Conservation (phyloP, 495 filamentous ascomycete genomes). For the Hypoxylon cercidicola region DNA sequence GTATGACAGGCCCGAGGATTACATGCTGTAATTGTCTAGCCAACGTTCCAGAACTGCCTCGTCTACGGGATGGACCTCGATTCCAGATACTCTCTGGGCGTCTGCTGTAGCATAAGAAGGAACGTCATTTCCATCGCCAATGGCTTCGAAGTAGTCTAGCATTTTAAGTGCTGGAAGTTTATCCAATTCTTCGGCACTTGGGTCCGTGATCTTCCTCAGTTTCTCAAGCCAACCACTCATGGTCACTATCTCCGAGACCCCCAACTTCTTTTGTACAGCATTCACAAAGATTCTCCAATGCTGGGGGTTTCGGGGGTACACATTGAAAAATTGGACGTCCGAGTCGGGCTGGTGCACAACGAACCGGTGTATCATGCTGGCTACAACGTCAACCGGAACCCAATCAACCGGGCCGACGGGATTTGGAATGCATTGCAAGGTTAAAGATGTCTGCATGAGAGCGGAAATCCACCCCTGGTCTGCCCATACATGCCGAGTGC, state of each 20-base stretch:
- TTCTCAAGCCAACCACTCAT: slow-evolving; percentile 2
- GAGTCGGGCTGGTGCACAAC: slow-evolving; percentile 7
- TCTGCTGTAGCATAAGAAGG: slow-evolving; percentile 5
- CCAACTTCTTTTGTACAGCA: slow-evolving; percentile 1
- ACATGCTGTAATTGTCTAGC: slow-evolving; percentile 3
- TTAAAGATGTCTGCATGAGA: slow-evolving; percentile 21
- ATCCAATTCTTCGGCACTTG: background rate
- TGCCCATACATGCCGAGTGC: slow-evolving; percentile 13
- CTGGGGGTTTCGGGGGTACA: slow-evolving; percentile 2
- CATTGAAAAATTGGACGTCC: slow-evolving; percentile 7
- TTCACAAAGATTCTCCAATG: slow-evolving; percentile 4
- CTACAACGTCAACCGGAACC: slow-evolving; percentile 44
- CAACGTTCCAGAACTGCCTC: slow-evolving; percentile 5
- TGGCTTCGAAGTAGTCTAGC: slow-evolving; percentile 7
- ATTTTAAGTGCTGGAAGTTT: slow-evolving; percentile 6
- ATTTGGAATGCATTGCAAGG: slow-evolving; percentile 29
- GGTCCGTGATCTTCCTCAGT: slow-evolving; percentile 7
- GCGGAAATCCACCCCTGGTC: slow-evolving; percentile 44
- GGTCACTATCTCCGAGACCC: slow-evolving; percentile 3
- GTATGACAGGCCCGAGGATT: slow-evolving; percentile 2
- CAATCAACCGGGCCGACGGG: slow-evolving; percentile 32
- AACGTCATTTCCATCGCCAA: slow-evolving; percentile 1
- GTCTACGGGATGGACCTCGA: slow-evolving; percentile 7
- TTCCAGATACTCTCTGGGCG: slow-evolving; percentile 5
- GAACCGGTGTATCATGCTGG: slow-evolving; percentile 30